Base-by-base conservation (phyloP, 139 green algal species). In the Ulvella scutata region DNA sequence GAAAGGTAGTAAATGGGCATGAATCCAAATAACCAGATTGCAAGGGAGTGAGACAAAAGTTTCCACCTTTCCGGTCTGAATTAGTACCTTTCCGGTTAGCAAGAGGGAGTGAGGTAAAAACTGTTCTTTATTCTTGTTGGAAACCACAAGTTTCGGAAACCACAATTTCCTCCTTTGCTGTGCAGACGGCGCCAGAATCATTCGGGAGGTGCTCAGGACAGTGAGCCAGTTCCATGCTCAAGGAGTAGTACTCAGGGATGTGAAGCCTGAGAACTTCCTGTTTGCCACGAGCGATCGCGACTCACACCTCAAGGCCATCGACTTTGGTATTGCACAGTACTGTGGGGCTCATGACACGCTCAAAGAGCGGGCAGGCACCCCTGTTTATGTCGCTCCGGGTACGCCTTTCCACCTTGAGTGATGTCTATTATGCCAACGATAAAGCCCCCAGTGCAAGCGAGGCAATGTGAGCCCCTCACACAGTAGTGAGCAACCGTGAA, bases 181-280 rank as follows among this genome's bases (percentile, higher is more conserved):
- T 62, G 44, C 34, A n/a, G 72, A 80, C 36, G n/a, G 3, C 21
- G 62, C 72, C 13, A 43, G 80, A 21, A 74, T 89, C 37, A 74
- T 90, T 7, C 76, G 73, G 3, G 85, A 86, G 38, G 78, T 93
- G 38, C 61, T 90, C 43, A 79, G 83, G 3, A 84, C 83, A 0
- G 60, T 94, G 37, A 87, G 87, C 23, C 87, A 89, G 73, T 92
- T 86, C 72, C 90, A 95, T 59, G 82, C 82, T 33, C 83, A 82
- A 67, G 80, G 83, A 2, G 85, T 92, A 2, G 74, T 92, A 43
- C 72, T 92, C n/a, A 74, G 89, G 0, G 89, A 94, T 67, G 82
- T 94, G 13, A 92, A 93, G 79, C 88, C 88, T 0, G 87, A 90
- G 4, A 95, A 93, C 40, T 93, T 95, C 72, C 78, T 93, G 72